phyloP scores from a whole-genome alignment of 768 basidiomycete species.

The Xerocomellus dryophilus region DNA sequence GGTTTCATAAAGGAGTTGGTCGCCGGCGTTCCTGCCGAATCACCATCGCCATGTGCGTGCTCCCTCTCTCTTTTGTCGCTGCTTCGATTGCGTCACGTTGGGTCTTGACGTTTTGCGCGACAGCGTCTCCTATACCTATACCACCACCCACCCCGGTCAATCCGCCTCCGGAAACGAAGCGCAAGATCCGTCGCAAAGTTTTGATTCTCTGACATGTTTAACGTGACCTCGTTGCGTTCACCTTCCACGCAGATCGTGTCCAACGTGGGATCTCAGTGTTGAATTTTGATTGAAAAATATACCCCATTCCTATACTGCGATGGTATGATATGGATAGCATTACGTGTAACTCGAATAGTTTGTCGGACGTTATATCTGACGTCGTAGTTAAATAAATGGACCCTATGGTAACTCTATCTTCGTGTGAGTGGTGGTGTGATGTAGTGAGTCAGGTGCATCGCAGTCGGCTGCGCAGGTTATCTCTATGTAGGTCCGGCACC shows the following conservation, averaged over 20 bases:
- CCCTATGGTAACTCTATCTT: constrained; percentile 10
- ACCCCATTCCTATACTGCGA: constrained; percentile 10
- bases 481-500: neutral
- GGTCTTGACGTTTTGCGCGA: neutral
- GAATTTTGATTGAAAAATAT: constrained; percentile 11
- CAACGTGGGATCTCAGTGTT: constrained; percentile 1
- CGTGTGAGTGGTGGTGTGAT: constrained; percentile 1
- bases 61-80: neutral
- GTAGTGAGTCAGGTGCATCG: neutral
- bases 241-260: neutral
- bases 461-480: neutral
- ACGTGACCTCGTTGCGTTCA: neutral
- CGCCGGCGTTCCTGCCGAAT: constrained; percentile 3
- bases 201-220: constrained; percentile 23
- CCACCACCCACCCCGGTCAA: constrained; percentile 4
- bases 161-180: constrained; percentile 27
- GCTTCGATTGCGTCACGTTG: neutral
- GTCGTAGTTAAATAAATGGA: constrained; percentile 8
- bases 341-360: constrained; percentile 17
- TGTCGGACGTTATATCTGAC: constrained; percentile 14
- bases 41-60: constrained; percentile 14
- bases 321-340: constrained; percentile 22
- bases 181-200: constrained; percentile 32
- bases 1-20: constrained; percentile 37
- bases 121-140: constrained; percentile 11